These are phyloP conservation scores for Antitrichia curtipendula DNA, from an alignment of 225 moss, liverwort and hornwort genomes.

Conservation along the genomic window DNA sequence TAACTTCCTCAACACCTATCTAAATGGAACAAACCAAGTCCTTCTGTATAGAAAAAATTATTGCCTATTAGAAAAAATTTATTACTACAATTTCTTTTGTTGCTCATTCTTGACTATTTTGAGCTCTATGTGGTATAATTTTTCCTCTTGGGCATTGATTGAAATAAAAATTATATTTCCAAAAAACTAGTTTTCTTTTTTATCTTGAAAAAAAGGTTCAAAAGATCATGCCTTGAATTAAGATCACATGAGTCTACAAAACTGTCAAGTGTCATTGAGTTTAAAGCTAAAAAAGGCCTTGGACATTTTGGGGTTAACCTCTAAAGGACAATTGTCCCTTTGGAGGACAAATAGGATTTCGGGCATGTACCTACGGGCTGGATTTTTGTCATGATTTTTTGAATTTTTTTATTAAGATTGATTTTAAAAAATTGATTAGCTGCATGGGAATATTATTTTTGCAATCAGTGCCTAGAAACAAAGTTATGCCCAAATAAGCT, in stretches of 20 bases:
- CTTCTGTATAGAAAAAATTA: background rate
- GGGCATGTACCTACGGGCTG: too few relatives aligned
- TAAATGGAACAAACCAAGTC: background rate
- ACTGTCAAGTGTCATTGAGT: too few relatives aligned
- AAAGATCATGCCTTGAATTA: background rate
- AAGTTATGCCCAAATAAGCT: too few relatives aligned
- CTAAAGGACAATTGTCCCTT: fast-evolving
- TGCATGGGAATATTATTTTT: too few relatives aligned
- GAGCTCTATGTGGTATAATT: background rate
- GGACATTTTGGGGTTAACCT: too few relatives aligned
- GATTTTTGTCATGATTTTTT: too few relatives aligned
- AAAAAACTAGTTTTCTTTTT: fast-evolving
- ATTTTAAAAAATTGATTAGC: too few relatives aligned
- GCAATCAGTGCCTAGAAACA: too few relatives aligned
- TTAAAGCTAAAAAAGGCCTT: too few relatives aligned
- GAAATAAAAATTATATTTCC: background rate
- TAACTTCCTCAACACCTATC: too few relatives aligned
- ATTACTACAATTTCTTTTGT: background rate
- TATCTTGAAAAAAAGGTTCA: fast-evolving
- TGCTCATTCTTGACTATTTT: background rate
- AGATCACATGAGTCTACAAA: fast-evolving
- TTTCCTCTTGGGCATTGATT: fast-evolving
- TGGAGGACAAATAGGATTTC: too few relatives aligned
- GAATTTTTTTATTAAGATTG: too few relatives aligned
- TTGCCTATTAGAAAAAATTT: background rate